These are phyloP conservation scores for Colletotrichum shisoi DNA, from an alignment of 2,329 filamentous ascomycete genomes.

Conservation along the genomic window DNA sequence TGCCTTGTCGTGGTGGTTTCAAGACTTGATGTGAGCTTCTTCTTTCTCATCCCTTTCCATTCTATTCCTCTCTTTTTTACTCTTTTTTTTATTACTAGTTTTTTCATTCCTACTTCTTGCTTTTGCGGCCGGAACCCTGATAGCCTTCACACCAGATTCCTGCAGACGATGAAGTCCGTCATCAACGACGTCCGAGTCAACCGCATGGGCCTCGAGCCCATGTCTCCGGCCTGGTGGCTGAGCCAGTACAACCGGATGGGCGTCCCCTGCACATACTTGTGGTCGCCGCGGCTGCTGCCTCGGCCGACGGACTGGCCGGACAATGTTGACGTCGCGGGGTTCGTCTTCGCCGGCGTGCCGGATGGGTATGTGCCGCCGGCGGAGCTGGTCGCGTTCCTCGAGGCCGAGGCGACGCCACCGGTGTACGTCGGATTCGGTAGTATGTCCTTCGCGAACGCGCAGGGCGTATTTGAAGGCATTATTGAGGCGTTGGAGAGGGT, in stretches of 20 bases:
- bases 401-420: constrained; percentile 42
- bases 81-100: too few species aligned
- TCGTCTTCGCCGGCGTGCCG: constrained; percentile 61
- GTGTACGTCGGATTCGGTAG: constrained; percentile 50
- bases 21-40: constrained; percentile 28
- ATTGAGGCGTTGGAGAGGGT: constrained; percentile 11
- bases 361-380: constrained; percentile 54
- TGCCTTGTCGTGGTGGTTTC: constrained; percentile 24
- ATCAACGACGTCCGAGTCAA: constrained; percentile 57
- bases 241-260: constrained; percentile 57
- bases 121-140: not conserved
- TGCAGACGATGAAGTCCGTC: constrained; percentile 43
- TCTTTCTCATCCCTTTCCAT: too few species aligned
- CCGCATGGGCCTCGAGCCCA: constrained; percentile 55
- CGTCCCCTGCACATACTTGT: constrained; percentile 58
- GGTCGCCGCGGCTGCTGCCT: constrained; percentile 56
- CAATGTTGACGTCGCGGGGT: constrained; percentile 62
- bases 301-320: constrained; percentile 63
- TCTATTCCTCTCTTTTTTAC: too few species aligned
- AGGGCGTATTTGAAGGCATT: constrained; percentile 4
- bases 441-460: constrained; percentile 42
- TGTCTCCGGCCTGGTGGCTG: constrained; percentile 58
- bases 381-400: constrained; percentile 47
- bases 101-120: too few species aligned
- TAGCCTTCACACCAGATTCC: constrained; percentile 23